These are phyloP conservation scores for Fusarium incarnatum DNA, from an alignment of 2,329 filamentous ascomycete species.

Conservation along the genomic window DNA sequence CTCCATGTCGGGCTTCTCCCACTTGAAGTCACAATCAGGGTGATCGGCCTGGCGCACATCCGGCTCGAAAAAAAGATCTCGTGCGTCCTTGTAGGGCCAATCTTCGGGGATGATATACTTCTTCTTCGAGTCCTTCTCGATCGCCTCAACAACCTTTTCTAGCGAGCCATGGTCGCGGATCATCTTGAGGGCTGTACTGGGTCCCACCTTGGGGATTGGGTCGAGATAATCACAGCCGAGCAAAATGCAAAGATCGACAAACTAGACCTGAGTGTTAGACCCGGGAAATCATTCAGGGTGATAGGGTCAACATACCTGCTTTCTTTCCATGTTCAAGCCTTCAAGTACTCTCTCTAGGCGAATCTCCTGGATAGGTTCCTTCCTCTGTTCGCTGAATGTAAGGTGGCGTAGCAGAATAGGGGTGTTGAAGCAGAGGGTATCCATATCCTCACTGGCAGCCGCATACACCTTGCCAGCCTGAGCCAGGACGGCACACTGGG, in stretches of 20 bases:
- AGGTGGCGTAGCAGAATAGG: conserved; percentile 92
- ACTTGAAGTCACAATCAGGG: conserved; percentile 94
- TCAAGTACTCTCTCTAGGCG: conserved; percentile 87
- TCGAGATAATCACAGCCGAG: conserved; percentile 98
- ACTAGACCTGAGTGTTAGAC: conserved; percentile 63
- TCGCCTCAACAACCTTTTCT: conserved; percentile 85
- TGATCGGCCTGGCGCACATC: conserved; percentile 88
- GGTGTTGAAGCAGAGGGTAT: conserved; percentile 94
- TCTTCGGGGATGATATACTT: conserved; percentile 93
- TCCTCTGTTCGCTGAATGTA: conserved; percentile 96
- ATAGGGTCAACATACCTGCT: conserved; percentile 69
- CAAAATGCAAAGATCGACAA: conserved; percentile 97
- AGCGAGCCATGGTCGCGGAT: conserved; percentile 92
- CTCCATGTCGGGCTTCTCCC: conserved; percentile 92
- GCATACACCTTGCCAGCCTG: conserved; percentile 95
- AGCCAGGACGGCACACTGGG: conserved; percentile 92
- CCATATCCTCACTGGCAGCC: conserved; percentile 98
- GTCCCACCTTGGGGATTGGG: conserved; percentile 93
- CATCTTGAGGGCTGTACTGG: conserved; percentile 89
- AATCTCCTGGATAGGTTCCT: conserved; percentile 97
- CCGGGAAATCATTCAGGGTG: background rate
- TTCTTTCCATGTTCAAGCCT: conserved; percentile 86
- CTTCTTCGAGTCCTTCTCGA: conserved; percentile 79
- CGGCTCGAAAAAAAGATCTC: conserved; percentile 90
- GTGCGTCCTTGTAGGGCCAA: conserved; percentile 94